A percentile compares a stretch with the other conserved stretches of the same genome.
Conservation (phyloP, 2,329 filamentous ascomycete species). For the Pseudopithomyces maydicus region DNA sequence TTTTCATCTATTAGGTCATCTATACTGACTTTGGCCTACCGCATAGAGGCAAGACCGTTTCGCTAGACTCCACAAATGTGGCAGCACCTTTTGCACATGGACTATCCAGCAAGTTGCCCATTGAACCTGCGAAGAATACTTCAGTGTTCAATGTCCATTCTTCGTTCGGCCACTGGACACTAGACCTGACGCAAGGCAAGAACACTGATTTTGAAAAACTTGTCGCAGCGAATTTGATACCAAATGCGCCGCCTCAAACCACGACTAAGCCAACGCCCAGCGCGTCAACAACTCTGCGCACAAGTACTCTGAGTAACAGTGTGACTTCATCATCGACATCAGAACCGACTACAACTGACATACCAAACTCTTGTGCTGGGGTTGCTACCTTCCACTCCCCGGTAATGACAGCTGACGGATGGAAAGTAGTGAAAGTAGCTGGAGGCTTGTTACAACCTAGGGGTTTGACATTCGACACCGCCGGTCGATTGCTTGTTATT, state of each 20-base stretch:
- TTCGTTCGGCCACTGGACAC: constrained; percentile 31
- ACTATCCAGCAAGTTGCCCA: constrained; percentile 21
- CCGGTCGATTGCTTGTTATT: constrained; percentile 49
- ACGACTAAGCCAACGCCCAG: constrained; percentile 6
- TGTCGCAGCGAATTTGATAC: constrained; percentile 28
- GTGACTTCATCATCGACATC: constrained; percentile 14
- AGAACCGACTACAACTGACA: constrained; percentile 20
- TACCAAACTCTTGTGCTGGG: constrained; percentile 27
- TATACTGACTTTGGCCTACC: no score
- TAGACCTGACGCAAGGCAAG: constrained; percentile 29
- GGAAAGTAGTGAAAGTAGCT: constrained; percentile 45
- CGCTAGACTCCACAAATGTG: constrained; percentile 22
- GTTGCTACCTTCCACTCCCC: constrained; percentile 24
- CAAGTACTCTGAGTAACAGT: constrained; percentile 23
- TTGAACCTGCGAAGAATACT: constrained; percentile 35
- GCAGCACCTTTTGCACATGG: constrained; percentile 32
- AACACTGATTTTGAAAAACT: constrained; percentile 31
- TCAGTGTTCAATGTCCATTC: constrained; percentile 39
- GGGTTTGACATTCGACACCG: constrained; percentile 45
- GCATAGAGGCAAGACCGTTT: constrained; percentile 17
- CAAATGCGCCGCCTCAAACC: constrained; percentile 18
- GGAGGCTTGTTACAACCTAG: constrained; percentile 47
- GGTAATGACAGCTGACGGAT: constrained; percentile 25
- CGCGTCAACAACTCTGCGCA: constrained; percentile 12
- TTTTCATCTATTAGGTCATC: no score